Base-by-base conservation (phyloP, 352 stramenopile species). In the Phytophthora constricta region DNA sequence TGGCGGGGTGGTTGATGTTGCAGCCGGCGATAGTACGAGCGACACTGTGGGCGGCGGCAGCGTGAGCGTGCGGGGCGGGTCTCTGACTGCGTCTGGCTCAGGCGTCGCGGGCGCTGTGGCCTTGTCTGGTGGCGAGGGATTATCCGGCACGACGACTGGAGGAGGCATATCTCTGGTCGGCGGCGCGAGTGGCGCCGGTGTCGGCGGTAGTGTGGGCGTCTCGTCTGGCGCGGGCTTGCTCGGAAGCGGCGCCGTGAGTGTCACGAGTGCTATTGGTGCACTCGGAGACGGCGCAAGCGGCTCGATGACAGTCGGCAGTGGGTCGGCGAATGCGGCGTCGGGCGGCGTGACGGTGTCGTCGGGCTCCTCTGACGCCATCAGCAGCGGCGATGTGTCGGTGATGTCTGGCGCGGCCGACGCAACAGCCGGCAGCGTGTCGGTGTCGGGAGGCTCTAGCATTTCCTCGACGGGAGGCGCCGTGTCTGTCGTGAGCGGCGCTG, bases 401-500 rank as follows among this genome's bases (percentile, higher is more conserved):
- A 10, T 10, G 22, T 51, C 45, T 51, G 45, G 45, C 45, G 2
- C 20, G 8, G 19, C 45, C 1, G 8, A 17, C 10, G 13, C 10
- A 19, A 33, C 45, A 7, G 45, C 45, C 20, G 45, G 45, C 45
- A 34, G 23, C 25, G 45, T 34, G 25, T 51, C 45, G 10, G 25
- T 51, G 45, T 51, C 45, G 45, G 45, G 45, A 33, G 45, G 45
- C 10, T 51, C 45, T 28, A 51, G 45, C 23, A 19, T 4, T 17
- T 28, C 45, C 7, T 51, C 45, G 45, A 51, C 45, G 19, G 45
- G 45, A 51, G 45, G 25, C 23, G 20, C 19, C 10, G 45, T 51
- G 23, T 51, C 45, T 33, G 45, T 72, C 17, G 52, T 37, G 22
- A 65, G 20, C 26, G 56, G 64, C 39, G 43, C 34, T 16, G 62